Percentiles rank a stretch among this genome's conserved stretches.
phyloP scores from a whole-genome alignment of 108 stramenopile species.

The Cyclotella sp. region DNA sequence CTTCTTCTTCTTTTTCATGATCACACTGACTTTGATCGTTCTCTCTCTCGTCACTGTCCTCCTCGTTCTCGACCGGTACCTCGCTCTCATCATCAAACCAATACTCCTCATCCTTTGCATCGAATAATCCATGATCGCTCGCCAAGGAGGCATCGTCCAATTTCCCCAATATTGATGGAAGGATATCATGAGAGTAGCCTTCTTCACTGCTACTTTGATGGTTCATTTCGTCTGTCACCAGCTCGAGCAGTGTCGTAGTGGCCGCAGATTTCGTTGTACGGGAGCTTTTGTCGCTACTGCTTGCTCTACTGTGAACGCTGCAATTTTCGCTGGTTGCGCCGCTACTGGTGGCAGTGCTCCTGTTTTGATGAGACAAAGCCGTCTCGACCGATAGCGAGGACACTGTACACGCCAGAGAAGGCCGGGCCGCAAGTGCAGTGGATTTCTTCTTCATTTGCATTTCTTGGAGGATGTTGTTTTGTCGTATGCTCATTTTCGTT shows the following conservation, averaged over 20 bases:
- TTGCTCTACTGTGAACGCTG: no score
- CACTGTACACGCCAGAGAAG: background rate
- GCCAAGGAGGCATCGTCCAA: background rate
- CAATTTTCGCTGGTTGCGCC: no score
- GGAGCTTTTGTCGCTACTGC: no score
- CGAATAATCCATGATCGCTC: constrained; percentile 15
- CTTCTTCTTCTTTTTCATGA: background rate
- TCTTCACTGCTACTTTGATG: background rate
- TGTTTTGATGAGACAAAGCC: background rate
- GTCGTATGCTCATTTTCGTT: constrained; percentile 7
- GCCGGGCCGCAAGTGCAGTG: background rate
- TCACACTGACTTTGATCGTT: background rate
- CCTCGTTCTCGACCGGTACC: background rate
- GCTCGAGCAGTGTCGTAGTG: background rate
- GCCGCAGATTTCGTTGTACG: background rate
- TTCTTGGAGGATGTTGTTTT: background rate
- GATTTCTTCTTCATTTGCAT: background rate
- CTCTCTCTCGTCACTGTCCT: background rate
- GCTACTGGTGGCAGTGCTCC: background rate
- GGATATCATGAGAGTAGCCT: no score
- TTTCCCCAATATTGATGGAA: constrained; percentile 3
- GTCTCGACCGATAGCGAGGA: background rate
- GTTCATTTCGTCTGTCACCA: background rate
- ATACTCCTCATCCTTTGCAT: constrained; percentile 12
- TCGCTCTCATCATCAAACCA: constrained; percentile 12